A percentile compares a stretch with the other conserved stretches of the same genome.
These are phyloP conservation scores for Trichoderma cornu-damae DNA, from an alignment of 2,329 filamentous ascomycete genomes.

Conservation along the genomic window DNA sequence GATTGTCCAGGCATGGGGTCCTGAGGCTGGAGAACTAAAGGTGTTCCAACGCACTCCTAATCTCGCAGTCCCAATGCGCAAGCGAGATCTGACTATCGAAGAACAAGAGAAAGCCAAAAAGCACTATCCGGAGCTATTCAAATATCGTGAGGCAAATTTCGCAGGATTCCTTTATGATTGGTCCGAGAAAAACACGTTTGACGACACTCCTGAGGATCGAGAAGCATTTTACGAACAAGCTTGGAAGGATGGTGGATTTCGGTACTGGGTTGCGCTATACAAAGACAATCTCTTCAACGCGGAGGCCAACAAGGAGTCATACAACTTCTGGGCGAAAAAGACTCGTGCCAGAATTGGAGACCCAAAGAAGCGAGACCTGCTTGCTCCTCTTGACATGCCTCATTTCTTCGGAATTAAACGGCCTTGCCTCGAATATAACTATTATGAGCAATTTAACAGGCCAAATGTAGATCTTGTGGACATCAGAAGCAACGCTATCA, in stretches of 20 bases:
- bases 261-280: constrained; percentile 50
- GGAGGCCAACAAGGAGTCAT: constrained; percentile 48
- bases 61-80: constrained; percentile 57
- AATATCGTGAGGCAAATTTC: constrained; percentile 47
- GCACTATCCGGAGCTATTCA: constrained; percentile 48
- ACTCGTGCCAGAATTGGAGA: constrained; percentile 47
- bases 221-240: constrained; percentile 44
- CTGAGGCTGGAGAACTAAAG: constrained; percentile 45
- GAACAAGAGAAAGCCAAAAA: constrained; percentile 41
- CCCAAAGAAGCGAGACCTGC: constrained; percentile 42
- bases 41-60: constrained; percentile 67
- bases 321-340: constrained; percentile 52
- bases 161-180: constrained; percentile 56
- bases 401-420: constrained; percentile 53
- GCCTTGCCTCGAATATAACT: constrained; percentile 39
- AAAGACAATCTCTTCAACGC: constrained; percentile 44
- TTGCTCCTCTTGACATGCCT: constrained; percentile 48
- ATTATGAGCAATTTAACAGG: constrained; percentile 46
- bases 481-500: constrained; percentile 37
- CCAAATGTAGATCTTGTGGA: constrained; percentile 40
- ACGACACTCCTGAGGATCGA: constrained; percentile 47
- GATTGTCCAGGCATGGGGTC: constrained; percentile 56
- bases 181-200: constrained; percentile 49
- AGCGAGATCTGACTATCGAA: constrained; percentile 35
- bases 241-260: constrained; percentile 51